Base-by-base conservation (phyloP, 2,329 filamentous ascomycete genomes). In the Colletotrichum lupini region DNA sequence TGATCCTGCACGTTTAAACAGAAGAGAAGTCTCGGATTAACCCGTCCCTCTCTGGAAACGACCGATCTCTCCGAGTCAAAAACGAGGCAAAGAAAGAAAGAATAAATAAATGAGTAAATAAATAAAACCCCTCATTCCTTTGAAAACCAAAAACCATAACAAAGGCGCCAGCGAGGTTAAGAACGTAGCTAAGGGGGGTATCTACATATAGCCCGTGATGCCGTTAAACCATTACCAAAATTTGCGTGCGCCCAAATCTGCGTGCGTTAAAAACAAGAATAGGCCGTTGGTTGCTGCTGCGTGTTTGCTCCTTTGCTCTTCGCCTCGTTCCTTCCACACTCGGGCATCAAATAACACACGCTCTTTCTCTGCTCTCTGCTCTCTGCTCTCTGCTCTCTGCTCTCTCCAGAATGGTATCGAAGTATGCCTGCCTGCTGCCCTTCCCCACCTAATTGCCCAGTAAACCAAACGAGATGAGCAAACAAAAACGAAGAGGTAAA, bases 391-490 rank as follows among this genome's bases (percentile, higher is more conserved):
- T 35, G 32, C 32, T 42, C 35, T 7, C 37, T 42, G 37, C 6
- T 42, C 24, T 68, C 67, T 59, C 67, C 68, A 62, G 64, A 61
- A 58, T 73, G 71, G 67, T 66, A 73, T 73, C 71, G 67, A 71
- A 66, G 65, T 60, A 37, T 64, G 35, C 35, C 35, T 30, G 52
- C 28, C 46, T 32, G 16, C 19, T 52, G 30, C 8, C 30, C 30
- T 32, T 32, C 30, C 8, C 30, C 14, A 19, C 14, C 61, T 26
- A 37, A 24, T n/a, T 70, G 30, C 37, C 24, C 32, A 16, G 12
- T 32, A 37, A 69, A 11, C 42, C 59, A 62, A 22, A 65, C 55
- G 22, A 60, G 30, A 69, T 42, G 35, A 19, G 30, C 53, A 64
- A 49, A 59, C 64, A 60, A 73, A 65, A 32, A 19, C 28, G 59